Evolutionary conservation across 1,284 basidiomycete genomes (phyloP).

Genomic region (Xerocomus minutiporus): DNA sequence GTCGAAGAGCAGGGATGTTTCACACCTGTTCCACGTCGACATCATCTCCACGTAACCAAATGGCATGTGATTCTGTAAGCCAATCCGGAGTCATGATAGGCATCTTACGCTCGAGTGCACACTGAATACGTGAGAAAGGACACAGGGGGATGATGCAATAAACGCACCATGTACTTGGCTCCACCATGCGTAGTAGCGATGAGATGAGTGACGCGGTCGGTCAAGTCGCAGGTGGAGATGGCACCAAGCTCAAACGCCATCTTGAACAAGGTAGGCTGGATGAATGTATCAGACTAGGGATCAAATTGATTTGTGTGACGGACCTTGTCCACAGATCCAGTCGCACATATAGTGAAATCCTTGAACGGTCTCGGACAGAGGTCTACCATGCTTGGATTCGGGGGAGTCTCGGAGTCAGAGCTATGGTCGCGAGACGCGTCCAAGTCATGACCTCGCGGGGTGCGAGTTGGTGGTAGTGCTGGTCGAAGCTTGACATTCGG

Average conservation of each 20-base stretch:
- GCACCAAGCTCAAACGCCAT: slow-evolving; percentile 76
- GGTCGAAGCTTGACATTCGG: slow-evolving; percentile 74
- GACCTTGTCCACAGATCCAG: slow-evolving; percentile 68
- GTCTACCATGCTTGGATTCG: slow-evolving; percentile 41
- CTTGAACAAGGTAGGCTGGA: slow-evolving; percentile 62
- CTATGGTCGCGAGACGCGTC: slow-evolving; percentile 18
- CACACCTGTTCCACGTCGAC: slow-evolving; percentile 53
- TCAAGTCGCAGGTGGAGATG: slow-evolving; percentile 59
- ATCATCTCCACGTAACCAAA: slow-evolving; percentile 75
- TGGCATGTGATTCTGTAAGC: slow-evolving; percentile 61
- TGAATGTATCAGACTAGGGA: neutral
- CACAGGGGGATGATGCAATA: neutral
- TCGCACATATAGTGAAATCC: slow-evolving; percentile 64
- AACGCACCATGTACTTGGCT: slow-evolving; percentile 67
- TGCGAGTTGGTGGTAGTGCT: slow-evolving; percentile 37
- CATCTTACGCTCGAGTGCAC: slow-evolving; percentile 68
- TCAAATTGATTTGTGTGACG: slow-evolving; percentile 10
- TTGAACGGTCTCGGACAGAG: slow-evolving; percentile 63
- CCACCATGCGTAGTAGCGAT: slow-evolving; percentile 66
- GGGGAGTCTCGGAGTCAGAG: slow-evolving; percentile 32
- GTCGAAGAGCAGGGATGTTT: slow-evolving; percentile 19
- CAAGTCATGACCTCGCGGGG: neutral
- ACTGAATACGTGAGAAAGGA: slow-evolving; percentile 39
- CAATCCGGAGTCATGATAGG: slow-evolving; percentile 71
- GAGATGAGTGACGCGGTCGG: slow-evolving; percentile 77